Base-by-base conservation (phyloP, 2,329 filamentous ascomycete species). In the Cercospora zeina region DNA sequence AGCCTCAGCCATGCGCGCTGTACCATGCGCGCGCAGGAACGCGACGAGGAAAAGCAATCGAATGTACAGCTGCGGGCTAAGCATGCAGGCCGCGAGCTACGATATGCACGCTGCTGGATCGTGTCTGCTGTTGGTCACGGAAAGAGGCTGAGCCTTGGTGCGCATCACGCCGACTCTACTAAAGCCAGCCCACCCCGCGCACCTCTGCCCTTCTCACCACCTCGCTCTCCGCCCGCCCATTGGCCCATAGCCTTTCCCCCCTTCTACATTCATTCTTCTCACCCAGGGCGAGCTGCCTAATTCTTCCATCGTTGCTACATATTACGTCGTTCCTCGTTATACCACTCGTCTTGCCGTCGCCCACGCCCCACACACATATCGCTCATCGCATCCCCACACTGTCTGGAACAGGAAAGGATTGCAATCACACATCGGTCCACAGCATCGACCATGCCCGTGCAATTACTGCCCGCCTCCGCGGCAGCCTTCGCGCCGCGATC, bases 401-500 rank as follows among this genome's bases (percentile, higher is more conserved):
- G 60, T 68, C 67, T 58, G 64, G 64, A 63, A 66, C 65, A 57
- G 54, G 45, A 59, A 59, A 61, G 65, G 59, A 63, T 36, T 62
- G 47, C 56, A 56, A 56, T 47, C 59, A 50, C 61, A 57, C 39
- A 49, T 56, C 61, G 61, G 36, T 50, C 58, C 58, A 51, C 49
- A 68, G 24, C 42, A 55, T 59, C 51, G 76, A 83, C 76, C 76
- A 97, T 97, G 95, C 92, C 92, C 76, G 89, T 92, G 74, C 89
- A 95, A 83, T 83, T 99, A 77, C 83, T 99, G 72, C 95, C 95
- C 71, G 93, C 93, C 66, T 97, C 95, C 73, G 95, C 95, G 69
- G 92, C 93, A 66, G 93, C 95, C 73, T 99, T 97, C 82, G 93
- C 93, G 72, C 93, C 93, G 71, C 87, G 95, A 73, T 91, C 91